Percentiles rank a stretch among this genome's conserved stretches.
Evolutionary conservation across 352 stramenopile genomes (phyloP).

Genomic region (Phytophthora cryptogea): DNA sequence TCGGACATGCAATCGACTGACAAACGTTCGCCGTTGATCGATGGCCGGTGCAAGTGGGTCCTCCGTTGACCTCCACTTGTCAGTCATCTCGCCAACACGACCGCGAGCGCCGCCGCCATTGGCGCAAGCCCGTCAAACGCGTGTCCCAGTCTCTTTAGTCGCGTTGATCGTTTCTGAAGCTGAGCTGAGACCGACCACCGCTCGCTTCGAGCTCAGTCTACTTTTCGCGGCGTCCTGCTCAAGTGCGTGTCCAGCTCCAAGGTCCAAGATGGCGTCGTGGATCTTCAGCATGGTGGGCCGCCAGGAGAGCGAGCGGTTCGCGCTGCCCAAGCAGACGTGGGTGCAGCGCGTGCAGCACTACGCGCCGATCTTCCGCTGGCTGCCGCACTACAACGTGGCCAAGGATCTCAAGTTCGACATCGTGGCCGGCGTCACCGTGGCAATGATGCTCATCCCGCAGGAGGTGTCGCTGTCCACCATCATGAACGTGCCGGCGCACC

Average conservation of each 20-base stretch:
- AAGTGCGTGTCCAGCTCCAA: conserved; percentile 2
- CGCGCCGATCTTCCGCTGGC: conserved; percentile 55
- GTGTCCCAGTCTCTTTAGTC: conserved; percentile 25
- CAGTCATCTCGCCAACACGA: conserved; percentile 18
- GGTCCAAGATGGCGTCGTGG: conserved; percentile 23
- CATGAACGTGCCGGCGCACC: conserved; percentile 83
- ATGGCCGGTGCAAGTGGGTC: background rate
- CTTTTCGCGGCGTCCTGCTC: conserved; percentile 7
- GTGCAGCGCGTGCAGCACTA: conserved; percentile 31
- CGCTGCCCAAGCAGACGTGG: conserved; percentile 25
- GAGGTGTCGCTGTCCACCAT: conserved; percentile 89
- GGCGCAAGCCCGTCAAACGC: conserved; percentile 7
- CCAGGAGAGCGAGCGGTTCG: conserved; percentile 26
- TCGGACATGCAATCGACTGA: background rate
- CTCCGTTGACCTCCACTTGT: background rate
- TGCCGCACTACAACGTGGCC: conserved; percentile 52
- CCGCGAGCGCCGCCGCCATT: conserved; percentile 2
- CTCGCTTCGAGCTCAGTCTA: conserved; percentile 14
- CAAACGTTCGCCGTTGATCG: background rate
- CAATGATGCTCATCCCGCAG: conserved; percentile 91
- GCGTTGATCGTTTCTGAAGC: conserved; percentile 2
- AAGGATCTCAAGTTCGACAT: conserved; percentile 63
- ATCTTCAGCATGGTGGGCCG: conserved; percentile 6
- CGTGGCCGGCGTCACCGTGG: conserved; percentile 56
- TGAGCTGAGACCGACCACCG: conserved; percentile 12